phyloP scores from a whole-genome alignment of 208 protist species.

The Porcisia hertigi region DNA sequence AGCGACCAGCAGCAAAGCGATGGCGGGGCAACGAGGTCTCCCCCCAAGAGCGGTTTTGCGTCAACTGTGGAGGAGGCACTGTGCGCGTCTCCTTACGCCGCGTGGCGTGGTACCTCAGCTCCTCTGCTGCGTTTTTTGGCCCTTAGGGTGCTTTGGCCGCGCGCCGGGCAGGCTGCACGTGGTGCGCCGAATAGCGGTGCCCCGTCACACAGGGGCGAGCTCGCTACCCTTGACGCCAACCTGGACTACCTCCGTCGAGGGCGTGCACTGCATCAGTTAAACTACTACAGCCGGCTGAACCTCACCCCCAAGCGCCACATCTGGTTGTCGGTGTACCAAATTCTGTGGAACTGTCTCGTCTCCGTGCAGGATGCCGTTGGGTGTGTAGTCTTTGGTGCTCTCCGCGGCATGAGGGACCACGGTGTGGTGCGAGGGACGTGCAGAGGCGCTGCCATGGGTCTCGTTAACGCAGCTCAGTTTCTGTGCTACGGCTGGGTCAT shows the following conservation, averaged over 20 bases:
- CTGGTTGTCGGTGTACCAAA: constrained; percentile 51
- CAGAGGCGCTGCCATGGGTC: constrained; percentile 23
- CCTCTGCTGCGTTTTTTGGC: constrained; percentile 15
- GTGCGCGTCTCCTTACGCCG: constrained; percentile 19
- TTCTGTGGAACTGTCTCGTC: constrained; percentile 68
- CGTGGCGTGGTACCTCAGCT: constrained; percentile 14
- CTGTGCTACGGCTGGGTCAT: constrained; percentile 65
- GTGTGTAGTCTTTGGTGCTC: constrained; percentile 46
- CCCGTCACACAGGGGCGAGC: constrained; percentile 13
- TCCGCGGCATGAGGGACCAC: constrained; percentile 36
- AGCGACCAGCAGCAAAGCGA: not conserved
- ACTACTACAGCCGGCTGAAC: constrained; percentile 83
- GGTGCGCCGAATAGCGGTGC: not conserved
- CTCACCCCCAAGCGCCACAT: constrained; percentile 79
- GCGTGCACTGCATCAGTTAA: constrained; percentile 58
- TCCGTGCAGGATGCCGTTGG: constrained; percentile 60
- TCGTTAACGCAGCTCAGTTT: constrained; percentile 37
- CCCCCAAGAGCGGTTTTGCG: not conserved
- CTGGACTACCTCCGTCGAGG: constrained; percentile 72
- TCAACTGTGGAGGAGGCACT: constrained; percentile 11
- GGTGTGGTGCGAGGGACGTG: constrained; percentile 24
- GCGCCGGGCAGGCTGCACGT: not conserved
- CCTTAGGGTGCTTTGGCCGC: constrained; percentile 10
- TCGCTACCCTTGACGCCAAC: constrained; percentile 46
- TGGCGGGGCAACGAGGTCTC: not conserved